Conservation (phyloP, 192 early-diverging fungal genomes). For the Backusella luteola region DNA sequence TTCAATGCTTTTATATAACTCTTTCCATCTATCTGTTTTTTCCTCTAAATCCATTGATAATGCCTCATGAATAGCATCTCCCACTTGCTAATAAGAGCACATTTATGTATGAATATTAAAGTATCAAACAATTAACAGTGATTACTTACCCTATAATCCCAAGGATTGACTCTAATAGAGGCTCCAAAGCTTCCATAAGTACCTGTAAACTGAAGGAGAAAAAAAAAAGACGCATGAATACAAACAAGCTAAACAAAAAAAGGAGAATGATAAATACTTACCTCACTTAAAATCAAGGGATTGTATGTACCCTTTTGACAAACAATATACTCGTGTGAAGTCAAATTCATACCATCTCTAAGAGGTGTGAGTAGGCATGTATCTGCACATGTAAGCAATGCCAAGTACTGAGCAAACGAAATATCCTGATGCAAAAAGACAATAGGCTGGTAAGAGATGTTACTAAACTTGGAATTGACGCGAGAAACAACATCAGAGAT, state of each 20-base stretch:
- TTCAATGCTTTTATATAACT: conserved; percentile 63
- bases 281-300: conserved; percentile 89
- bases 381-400: conserved; percentile 84
- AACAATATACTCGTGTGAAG: conserved; percentile 90
- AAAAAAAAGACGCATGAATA: not conserved
- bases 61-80: conserved; percentile 87
- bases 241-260: not conserved
- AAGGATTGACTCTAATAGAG: conserved; percentile 90
- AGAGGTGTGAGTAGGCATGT: conserved; percentile 87
- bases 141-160: conserved; percentile 67
- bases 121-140: not conserved
- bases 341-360: conserved; percentile 97
- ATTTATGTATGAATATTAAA: not conserved
- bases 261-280: conserved; percentile 9
- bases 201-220: conserved; percentile 74
- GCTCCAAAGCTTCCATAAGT: conserved; percentile 89
- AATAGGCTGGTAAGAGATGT: conserved; percentile 87
- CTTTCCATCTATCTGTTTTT: conserved; percentile 71
- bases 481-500: conserved; percentile 89
- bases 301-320: conserved; percentile 83
- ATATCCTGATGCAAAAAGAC: conserved; percentile 91
- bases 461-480: conserved; percentile 91
- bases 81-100: conserved; percentile 58
- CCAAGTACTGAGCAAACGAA: conserved; percentile 87
- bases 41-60: conserved; percentile 82